Evolutionary conservation across 805 yeast species (phyloP).

Genomic region (Saccharomycopsis amapae): DNA sequence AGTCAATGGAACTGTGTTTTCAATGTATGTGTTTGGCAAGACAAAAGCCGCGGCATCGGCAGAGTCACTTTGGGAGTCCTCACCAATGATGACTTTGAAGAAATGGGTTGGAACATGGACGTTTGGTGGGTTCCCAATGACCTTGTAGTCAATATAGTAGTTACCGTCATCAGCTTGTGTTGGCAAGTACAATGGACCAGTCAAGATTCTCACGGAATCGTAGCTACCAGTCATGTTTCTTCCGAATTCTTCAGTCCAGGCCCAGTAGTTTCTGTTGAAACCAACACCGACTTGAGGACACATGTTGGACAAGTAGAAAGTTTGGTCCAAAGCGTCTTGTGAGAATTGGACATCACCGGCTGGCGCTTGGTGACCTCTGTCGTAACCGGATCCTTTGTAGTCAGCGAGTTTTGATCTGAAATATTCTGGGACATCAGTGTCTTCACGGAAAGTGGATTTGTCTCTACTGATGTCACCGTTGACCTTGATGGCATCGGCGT

Average conservation of each 20-base stretch:
- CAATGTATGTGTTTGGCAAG: conserved; percentile 15
- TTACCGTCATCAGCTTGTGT: conserved; percentile 50
- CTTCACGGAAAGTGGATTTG: conserved; percentile 15
- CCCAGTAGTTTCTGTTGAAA: conserved; percentile 57
- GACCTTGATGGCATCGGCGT: conserved; percentile 12
- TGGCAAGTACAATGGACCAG: conserved; percentile 76
- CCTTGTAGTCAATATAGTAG: conserved; percentile 52
- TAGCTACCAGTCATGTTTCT: conserved; percentile 56
- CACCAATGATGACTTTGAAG: conserved; percentile 19
- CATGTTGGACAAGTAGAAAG: conserved; percentile 52
- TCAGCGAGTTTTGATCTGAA: conserved; percentile 38
- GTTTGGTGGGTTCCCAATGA: conserved; percentile 73
- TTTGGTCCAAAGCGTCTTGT: conserved; percentile 55
- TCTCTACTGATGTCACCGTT: conserved; percentile 9
- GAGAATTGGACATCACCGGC: conserved; percentile 57
- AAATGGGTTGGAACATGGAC: conserved; percentile 25
- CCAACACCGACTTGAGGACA: conserved; percentile 65
- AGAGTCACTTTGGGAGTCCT: conserved; percentile 5
- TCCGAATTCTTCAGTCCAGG: conserved; percentile 71
- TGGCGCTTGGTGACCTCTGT: conserved; percentile 60
- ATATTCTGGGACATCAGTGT: conserved; percentile 9
- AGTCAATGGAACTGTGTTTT: conserved; percentile 12
- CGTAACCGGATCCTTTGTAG: conserved; percentile 56
- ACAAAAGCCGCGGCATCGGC: conserved; percentile 21
- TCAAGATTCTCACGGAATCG: conserved; percentile 59